Conservation (phyloP, 352 stramenopile species). For the Globisporangium barbulae region DNA sequence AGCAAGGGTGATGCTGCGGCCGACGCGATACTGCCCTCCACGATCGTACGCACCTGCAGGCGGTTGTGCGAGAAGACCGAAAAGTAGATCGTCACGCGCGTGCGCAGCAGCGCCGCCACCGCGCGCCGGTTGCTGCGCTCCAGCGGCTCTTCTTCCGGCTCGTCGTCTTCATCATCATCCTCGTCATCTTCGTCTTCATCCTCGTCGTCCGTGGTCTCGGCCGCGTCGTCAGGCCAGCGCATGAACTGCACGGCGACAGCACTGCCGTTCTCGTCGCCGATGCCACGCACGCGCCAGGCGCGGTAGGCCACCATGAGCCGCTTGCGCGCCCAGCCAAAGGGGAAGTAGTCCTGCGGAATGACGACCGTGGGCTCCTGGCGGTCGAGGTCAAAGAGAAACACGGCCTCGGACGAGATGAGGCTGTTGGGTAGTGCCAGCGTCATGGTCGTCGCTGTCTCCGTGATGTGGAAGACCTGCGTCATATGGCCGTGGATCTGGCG, state of each 20-base stretch:
- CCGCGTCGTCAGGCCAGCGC: conserved; percentile 47
- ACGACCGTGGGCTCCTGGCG: conserved; percentile 38
- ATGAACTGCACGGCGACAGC: conserved; percentile 56
- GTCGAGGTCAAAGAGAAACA: conserved; percentile 51
- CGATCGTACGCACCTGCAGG: conserved; percentile 56
- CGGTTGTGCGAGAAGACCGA: conserved; percentile 40
- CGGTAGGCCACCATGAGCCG: conserved; percentile 58
- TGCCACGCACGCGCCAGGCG: conserved; percentile 54
- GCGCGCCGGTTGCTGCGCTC: conserved; percentile 19
- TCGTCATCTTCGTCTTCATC: conserved; percentile 15
- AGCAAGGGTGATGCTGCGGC: conserved; percentile 18
- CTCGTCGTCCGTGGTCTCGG: background rate
- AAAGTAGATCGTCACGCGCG: conserved; percentile 65
- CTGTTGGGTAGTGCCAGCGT: conserved; percentile 57
- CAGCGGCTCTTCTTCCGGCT: conserved; percentile 47
- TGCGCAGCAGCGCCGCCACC: conserved; percentile 37
- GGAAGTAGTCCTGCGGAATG: conserved; percentile 54
- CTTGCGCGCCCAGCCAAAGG: conserved; percentile 46
- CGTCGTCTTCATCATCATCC: conserved; percentile 39
- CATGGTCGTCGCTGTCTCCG: conserved; percentile 57
- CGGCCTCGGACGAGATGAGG: conserved; percentile 45
- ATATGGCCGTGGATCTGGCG: conserved; percentile 54
- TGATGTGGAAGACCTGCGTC: conserved; percentile 49
- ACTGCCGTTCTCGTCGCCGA: conserved; percentile 46
- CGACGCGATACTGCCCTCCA: conserved; percentile 58